Base-by-base conservation (phyloP, 345 rosid species). In the Pistacia integerrima region DNA sequence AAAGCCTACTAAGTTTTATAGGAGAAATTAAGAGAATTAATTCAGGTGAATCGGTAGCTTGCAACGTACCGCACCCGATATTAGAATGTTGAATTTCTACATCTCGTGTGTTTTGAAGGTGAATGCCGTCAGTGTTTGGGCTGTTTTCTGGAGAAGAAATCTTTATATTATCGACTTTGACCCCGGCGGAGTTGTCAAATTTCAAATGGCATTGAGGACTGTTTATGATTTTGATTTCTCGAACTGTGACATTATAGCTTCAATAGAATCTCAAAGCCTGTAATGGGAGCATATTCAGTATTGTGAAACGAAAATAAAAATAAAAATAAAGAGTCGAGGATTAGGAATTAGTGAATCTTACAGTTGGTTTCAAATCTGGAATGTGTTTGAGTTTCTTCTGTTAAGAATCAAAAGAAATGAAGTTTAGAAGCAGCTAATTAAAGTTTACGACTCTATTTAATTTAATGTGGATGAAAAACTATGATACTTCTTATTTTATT, bases 121-220 rank as follows among this genome's bases (percentile, higher is more conserved):
- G 98, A 78, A 94, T 94, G 2, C 97, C 98, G 58, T 93, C 98
- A 17, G 98, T 93, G 73, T 94, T 91, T 49, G 97, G 94, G 77
- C 97, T 93, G 28, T 77, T 79, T 66, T 74, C 87, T 4, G 97
- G 98, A 1, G 98, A 90, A 71, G 83, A 84, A 35, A 94, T 90
- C 5, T 93, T 84, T 10, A 94, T 74, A 74, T 94, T 93, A 55
- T 85, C 64, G 54, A 94, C 83, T 64, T 72, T 78, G 67, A 94
- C 84, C 11, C 94, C 92, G 2, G 76, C 75, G 12, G 94, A 93
- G 73, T 74, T 85, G 85, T 94, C 97, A 60, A 94, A 93, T 82
- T 94, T 94, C 25, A 94, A 85, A 84, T 93, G 98, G 79, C 98
- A 91, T 51, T 84, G 83, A 78, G 98, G 94, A 59, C 98, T 91